Base-by-base conservation (phyloP, 768 basidiomycete species). In the Mycena capillaripes region DNA sequence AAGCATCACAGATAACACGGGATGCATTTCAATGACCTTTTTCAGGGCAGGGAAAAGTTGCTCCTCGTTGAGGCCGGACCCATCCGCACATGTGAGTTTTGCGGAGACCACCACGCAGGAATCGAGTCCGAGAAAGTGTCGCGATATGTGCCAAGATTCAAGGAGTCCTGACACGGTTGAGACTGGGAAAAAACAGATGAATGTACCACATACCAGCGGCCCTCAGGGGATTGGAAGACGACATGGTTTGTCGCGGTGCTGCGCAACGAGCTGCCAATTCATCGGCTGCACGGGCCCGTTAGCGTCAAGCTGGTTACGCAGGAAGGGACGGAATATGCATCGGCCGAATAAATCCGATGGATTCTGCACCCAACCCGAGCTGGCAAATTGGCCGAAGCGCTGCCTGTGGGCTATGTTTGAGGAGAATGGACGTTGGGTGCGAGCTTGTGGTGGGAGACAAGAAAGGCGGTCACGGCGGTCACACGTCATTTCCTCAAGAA, bases 51-150 rank as follows among this genome's bases (percentile, higher is more conserved):
- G 60, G 34, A 78, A 83, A 11, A 86, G 67, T 0, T 76, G 74
- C 12, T 68, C 27, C 42, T 75, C 73, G 44, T 75, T 77, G 30
- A 85, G 75, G 11, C 11, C 21, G 5, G 38, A 12, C 8, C 70
- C 64, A n/a, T 71, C 64, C 19, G 69, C 64, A 21, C 52, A 55
- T 36, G 63, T 68, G 74, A 84, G 85, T 44, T 76, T 75, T 30
- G 83, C 84, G 23, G 81, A 69, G 32, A 76, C 77, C 56, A 82
- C 69, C 21, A 85, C 80, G 52, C 82, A 82, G 17, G 81, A 77
- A 71, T 84, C 82, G 17, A 84, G 71, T 5, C 78, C 80, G 10
- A 84, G 73, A 44, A 75, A 74, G 59, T 82, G 78, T 14, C 83
- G 79, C 7, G 78, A 72, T 32, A 82, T 77, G 66, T 84, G 81